Evolutionary conservation across 192 early-diverging fungal genomes (phyloP), one percentile per base, ranked within the genome.

Genomic region (Backusella mclennaniae): DNA sequence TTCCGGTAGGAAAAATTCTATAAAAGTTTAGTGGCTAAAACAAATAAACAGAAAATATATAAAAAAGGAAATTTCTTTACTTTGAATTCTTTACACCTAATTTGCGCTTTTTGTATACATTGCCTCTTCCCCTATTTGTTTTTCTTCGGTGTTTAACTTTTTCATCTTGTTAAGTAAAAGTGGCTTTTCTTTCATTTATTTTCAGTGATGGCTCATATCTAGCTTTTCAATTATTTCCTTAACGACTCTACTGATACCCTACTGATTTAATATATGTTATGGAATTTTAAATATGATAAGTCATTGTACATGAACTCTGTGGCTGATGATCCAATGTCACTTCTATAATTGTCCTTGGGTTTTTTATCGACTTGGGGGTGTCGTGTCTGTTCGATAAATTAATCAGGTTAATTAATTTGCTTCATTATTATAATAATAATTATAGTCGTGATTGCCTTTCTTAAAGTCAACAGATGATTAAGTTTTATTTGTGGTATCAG

Each of bases 401-500:
- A n/a, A 53, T 53, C 17, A 39, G 6, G 49, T 53, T 21, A 53
- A 53, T 17, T 53, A 29, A 70, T 26, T 33, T 33, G 66, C 23
- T 31, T 39, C 38, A 6, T 44, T 44, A 4, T 15, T 67, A 35
- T 67, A 35, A 35, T 67, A 35, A 35, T 67, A 14, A 19, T 67
- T 67, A 36, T 69, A 9, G 12, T 36, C 6, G n/a, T 68, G 19
- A 71, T 67, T 76, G 73, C 79, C 75, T 44, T 80, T 69, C 29
- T 70, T 71, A 21, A 76, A n/a, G 21, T 76, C 35, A 26, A 63
- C n/a, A 21, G 72, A 73, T 29, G 41, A 35, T 52, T 81, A 76
- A 12, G 69, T n/a, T 66, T 81, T 77, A 41, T 74, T 77, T 53
- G 77, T 69, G 52, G 71, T 71, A 7, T 44, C 74, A 1, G 77